Base-by-base conservation (phyloP, 768 basidiomycete species). In the Chalciporus pseudorubinellus region DNA sequence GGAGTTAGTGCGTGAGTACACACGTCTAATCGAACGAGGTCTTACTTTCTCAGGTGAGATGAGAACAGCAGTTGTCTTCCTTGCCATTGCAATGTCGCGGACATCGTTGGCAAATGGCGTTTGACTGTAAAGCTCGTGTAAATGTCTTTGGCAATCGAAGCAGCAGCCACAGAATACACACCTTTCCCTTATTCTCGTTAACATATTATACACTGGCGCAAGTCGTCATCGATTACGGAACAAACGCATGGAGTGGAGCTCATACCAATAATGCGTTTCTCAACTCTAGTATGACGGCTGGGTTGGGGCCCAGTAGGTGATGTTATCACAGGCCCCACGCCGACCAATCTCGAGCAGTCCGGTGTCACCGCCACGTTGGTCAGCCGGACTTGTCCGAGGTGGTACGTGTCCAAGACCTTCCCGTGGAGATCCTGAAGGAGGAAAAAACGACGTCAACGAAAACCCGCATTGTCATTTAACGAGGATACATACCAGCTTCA, bases 81-180 rank as follows among this genome's bases (percentile, higher is more conserved):
- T 69, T 31, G 80, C 71, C 21, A 82, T 65, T 3, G 75, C 68
- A 39, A 81, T 74, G 48, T 81, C 77, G 13, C 81, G 78, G 47
- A 82, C 74, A 52, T 82, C 78, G 49, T 81, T 77, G 3, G 81
- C 65, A 21, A 82, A 77, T 10, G 79, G 79, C 16, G 78, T 78
- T 61, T 79, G 81, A 45, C 80, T 82, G 29, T 41, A 26, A 18
- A 52, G 39, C 42, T 31, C 29, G 39, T 48, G 68, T 51, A 61
- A 58, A 33, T 36, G 29, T 20, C 19, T 16, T 19, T 36, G 29
- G 31, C 38, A 13, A 51, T 18, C 40, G 34, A 48, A 29, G 6
- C n/a, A 43, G 16, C 46, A 31, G 33, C 7, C 36, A 13, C 9
- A 48, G 16, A 10, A 33, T 7, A 61, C 69, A 1, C 51, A 80